Evolutionary conservation across 768 basidiomycete genomes (phyloP).

Genomic region (Auriculariales sp.): DNA sequence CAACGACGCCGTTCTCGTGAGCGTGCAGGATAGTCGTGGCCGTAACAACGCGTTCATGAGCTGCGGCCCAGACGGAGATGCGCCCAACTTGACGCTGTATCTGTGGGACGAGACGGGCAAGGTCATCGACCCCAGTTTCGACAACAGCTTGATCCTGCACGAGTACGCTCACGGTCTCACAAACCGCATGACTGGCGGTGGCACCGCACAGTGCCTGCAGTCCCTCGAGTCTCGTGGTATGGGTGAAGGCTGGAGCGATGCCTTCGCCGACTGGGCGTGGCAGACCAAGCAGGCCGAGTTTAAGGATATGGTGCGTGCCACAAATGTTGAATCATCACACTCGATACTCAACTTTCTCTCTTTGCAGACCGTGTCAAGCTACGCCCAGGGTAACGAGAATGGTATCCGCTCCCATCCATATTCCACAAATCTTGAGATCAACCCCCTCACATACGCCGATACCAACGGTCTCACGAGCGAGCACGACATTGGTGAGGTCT

Average conservation of each 20-base stretch:
- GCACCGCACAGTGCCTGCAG: constrained; percentile 44
- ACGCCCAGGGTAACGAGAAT: constrained; percentile 26
- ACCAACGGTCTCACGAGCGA: constrained; percentile 26
- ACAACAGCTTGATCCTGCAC: constrained; percentile 19
- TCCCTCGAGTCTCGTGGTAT: constrained; percentile 49
- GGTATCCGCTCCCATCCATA: constrained; percentile 49
- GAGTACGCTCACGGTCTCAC: constrained; percentile 34
- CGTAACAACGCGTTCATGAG: constrained; percentile 18
- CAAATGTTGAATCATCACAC: no score
- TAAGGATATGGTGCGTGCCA: no score
- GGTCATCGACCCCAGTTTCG: not conserved
- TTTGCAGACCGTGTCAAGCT: no score
- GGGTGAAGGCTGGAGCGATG: constrained; percentile 49
- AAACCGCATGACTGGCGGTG: constrained; percentile 36
- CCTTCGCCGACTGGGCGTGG: not conserved
- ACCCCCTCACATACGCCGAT: constrained; percentile 29
- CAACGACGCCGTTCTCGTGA: constrained; percentile 38
- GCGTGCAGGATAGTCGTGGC: constrained; percentile 33
- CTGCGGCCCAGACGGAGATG: not conserved
- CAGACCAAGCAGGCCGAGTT: not conserved
- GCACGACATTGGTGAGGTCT: constrained; percentile 28
- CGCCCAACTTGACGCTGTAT: not conserved
- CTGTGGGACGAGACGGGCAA: not conserved
- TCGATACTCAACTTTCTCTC: constrained; percentile 22
- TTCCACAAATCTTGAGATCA: constrained; percentile 14